Conservation (phyloP, 2,329 filamentous ascomycete genomes). For the Zarea fungicola region DNA sequence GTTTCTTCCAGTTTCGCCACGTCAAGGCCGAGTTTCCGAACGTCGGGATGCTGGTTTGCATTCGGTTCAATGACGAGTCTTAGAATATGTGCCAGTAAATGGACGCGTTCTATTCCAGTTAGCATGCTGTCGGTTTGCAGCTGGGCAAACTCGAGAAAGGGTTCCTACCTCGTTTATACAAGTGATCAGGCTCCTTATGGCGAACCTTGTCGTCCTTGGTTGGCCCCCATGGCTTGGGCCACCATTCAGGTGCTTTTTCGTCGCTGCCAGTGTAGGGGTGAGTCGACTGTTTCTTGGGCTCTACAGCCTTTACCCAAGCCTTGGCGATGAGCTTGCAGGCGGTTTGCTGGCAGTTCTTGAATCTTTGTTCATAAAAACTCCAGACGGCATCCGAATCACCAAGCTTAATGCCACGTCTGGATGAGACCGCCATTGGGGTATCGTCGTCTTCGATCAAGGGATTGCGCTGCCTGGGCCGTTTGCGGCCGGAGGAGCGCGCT, state of each 20-base stretch:
- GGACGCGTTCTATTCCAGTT: conserved; percentile 47
- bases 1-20: conserved; percentile 53
- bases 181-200: conserved; percentile 70
- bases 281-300: conserved; percentile 71
- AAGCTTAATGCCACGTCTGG: conserved; percentile 45
- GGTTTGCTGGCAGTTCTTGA: conserved; percentile 64
- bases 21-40: conserved; percentile 48
- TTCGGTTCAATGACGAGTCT: conserved; percentile 49
- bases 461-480: conserved; percentile 31
- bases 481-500: conserved; percentile 24
- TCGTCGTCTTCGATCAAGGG: conserved; percentile 36
- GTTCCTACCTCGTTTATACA: conserved; percentile 62
- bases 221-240: conserved; percentile 53
- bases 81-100: conserved; percentile 56
- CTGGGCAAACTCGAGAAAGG: neutral
- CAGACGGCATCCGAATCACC: conserved; percentile 50
- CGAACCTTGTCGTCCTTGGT: conserved; percentile 51
- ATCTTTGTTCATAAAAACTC: conserved; percentile 55
- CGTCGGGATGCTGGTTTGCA: conserved; percentile 43
- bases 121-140: neutral
- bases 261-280: conserved; percentile 66
- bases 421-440: conserved; percentile 32
- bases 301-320: conserved; percentile 69
- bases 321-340: conserved; percentile 69
- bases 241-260: conserved; percentile 60